These are phyloP conservation scores for Crithidia thermophila DNA, from an alignment of 208 protist genomes.

Conservation along the genomic window DNA sequence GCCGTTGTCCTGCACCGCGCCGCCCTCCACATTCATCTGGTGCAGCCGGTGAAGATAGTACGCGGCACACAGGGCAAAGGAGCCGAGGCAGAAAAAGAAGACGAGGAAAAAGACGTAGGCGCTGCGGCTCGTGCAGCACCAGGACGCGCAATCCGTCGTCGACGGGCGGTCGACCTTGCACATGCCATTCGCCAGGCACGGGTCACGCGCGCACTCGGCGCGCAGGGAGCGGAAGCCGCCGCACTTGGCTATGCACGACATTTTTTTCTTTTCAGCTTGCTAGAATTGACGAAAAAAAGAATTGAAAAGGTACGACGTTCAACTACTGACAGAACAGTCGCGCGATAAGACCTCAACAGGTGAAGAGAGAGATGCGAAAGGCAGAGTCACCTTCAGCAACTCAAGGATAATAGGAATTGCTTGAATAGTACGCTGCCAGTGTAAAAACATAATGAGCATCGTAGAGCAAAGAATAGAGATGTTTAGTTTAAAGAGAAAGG, in stretches of 20 bases:
- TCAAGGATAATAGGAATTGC: too few relatives aligned
- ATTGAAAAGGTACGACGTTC: neutral
- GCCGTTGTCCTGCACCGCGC: slow-evolving; percentile 59
- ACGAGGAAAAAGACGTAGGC: slow-evolving; percentile 78
- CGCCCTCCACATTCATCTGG: slow-evolving; percentile 65
- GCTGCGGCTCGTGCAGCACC: slow-evolving; percentile 78
- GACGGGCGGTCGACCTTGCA: slow-evolving; percentile 53
- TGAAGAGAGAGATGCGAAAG: too few relatives aligned
- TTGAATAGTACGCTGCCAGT: too few relatives aligned
- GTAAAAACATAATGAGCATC: too few relatives aligned
- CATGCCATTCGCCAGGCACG: slow-evolving; percentile 70
- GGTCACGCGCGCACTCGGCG: slow-evolving; percentile 71
- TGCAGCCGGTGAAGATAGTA: slow-evolving; percentile 85
- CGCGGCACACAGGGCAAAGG: slow-evolving; percentile 57
- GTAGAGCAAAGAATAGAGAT: too few relatives aligned
- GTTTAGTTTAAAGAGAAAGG: too few relatives aligned
- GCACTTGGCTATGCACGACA: slow-evolving; percentile 68
- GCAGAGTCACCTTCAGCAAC: too few relatives aligned
- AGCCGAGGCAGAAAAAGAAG: slow-evolving; percentile 74
- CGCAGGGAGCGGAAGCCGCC: slow-evolving; percentile 70
- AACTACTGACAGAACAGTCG: too few relatives aligned
- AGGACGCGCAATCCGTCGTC: slow-evolving; percentile 63
- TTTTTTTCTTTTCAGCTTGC: slow-evolving; percentile 7
- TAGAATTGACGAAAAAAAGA: neutral
- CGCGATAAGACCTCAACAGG: too few relatives aligned